These are phyloP conservation scores for Metschnikowia orientalis DNA, from an alignment of 805 yeast genomes.

Conservation along the genomic window DNA sequence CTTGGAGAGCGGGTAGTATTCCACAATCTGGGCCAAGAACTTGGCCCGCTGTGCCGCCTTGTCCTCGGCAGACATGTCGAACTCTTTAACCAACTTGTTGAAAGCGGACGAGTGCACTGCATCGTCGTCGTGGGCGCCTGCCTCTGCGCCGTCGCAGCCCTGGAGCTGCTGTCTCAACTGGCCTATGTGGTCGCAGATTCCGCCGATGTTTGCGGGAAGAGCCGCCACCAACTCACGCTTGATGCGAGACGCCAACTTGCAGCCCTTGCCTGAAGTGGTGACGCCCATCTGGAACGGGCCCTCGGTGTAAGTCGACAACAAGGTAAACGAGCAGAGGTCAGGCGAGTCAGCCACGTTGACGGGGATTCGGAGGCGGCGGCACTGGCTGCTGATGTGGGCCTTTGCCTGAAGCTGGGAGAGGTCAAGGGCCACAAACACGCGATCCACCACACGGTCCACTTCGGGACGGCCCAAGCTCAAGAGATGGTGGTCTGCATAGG, in stretches of 20 bases:
- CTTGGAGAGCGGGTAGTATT: conserved; percentile 74
- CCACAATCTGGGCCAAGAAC: conserved; percentile 88
- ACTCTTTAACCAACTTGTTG: conserved; percentile 60
- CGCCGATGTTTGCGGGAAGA: conserved; percentile 68
- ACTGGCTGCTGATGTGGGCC: conserved; percentile 42
- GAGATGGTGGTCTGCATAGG: conserved; percentile 43
- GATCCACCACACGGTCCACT: conserved; percentile 65
- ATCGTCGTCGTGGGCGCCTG: conserved; percentile 67
- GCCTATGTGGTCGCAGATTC: conserved; percentile 67
- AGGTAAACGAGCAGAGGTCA: conserved; percentile 67
- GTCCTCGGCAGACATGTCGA: conserved; percentile 48
- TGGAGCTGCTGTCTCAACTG: conserved; percentile 53
- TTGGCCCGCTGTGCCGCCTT: conserved; percentile 59
- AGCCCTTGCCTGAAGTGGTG: conserved; percentile 85
- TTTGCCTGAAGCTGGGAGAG: conserved; percentile 27
- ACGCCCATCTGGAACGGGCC: conserved; percentile 80
- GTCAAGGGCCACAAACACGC: conserved; percentile 61
- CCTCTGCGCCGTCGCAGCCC: conserved; percentile 44
- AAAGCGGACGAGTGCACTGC: conserved; percentile 55
- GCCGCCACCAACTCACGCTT: conserved; percentile 64
- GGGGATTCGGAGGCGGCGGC: conserved; percentile 69
- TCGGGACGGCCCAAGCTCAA: conserved; percentile 54
- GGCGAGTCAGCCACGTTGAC: conserved; percentile 75
- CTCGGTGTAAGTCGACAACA: conserved; percentile 64
- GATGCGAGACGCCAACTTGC: conserved; percentile 76